phyloP scores from a whole-genome alignment of 2,329 filamentous ascomycete species.

The Sphaerulina populicola region DNA sequence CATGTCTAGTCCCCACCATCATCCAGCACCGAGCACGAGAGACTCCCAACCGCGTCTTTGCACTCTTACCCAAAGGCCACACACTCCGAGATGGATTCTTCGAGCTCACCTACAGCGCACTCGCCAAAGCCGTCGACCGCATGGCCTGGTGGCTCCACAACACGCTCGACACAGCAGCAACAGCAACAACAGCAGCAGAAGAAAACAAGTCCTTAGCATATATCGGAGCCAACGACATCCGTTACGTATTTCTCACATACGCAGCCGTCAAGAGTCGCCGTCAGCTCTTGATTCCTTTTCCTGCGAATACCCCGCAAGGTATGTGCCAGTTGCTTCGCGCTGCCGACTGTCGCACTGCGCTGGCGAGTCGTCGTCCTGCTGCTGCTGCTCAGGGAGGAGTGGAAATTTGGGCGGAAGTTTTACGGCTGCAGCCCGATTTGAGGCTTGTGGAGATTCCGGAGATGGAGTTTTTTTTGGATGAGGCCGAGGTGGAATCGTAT shows the following conservation, averaged over 20 bases:
- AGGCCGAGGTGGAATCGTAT: background rate
- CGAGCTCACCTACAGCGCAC: constrained; percentile 9
- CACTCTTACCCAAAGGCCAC: background rate
- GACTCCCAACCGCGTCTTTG: background rate
- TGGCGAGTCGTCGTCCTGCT: too few species aligned
- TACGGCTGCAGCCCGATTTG: too few species aligned
- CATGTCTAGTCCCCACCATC: background rate
- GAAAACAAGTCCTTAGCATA: background rate
- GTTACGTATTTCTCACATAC: background rate
- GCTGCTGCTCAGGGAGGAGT: too few species aligned
- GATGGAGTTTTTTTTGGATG: background rate
- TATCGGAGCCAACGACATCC: background rate
- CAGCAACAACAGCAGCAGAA: too few species aligned
- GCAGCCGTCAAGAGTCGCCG: background rate
- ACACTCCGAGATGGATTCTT: constrained; percentile 10
- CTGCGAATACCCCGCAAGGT: background rate
- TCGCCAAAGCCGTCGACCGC: constrained; percentile 12
- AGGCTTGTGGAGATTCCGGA: background rate
- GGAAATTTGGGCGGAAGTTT: too few species aligned
- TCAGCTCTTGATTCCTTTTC: background rate
- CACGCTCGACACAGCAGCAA: background rate
- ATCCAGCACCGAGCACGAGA: background rate
- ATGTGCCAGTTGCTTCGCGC: background rate
- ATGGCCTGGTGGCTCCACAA: constrained; percentile 18
- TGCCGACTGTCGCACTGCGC: background rate